phyloP scores from a whole-genome alignment of 73 alveolate species.

The Tetrahymena elliotti region DNA sequence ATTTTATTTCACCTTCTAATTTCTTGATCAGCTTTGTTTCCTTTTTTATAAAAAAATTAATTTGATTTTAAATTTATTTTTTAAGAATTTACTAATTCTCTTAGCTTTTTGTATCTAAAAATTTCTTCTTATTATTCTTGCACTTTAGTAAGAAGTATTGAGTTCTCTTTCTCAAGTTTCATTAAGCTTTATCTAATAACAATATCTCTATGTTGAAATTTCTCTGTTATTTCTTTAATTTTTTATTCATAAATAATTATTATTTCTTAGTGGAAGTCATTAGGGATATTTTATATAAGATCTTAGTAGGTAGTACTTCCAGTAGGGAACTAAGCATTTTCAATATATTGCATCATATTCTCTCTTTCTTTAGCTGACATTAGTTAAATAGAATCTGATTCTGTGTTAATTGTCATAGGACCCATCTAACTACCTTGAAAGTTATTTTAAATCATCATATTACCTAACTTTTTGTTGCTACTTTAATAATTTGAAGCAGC shows the following conservation, averaged over 20 bases:
- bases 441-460: not conserved
- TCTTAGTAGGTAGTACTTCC: not conserved
- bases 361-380: not conserved
- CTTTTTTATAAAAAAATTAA: not conserved
- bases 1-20: not conserved
- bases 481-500: not conserved
- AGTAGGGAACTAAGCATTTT: not conserved
- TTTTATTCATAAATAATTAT: not conserved
- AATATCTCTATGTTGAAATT: not conserved
- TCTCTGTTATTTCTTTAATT: not conserved
- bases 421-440: not conserved
- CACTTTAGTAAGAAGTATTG: not conserved
- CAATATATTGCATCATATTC: not conserved
- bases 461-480: not conserved
- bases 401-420: not conserved
- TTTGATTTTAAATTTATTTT: too few species aligned
- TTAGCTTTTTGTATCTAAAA: not conserved
- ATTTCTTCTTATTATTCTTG: not conserved
- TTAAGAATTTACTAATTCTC: not conserved
- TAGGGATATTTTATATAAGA: not conserved
- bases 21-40: not conserved
- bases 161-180: not conserved
- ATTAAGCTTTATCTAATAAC: not conserved
- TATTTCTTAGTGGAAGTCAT: not conserved
- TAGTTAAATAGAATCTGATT: not conserved